Percentiles rank a stretch among this genome's conserved stretches.
phyloP scores from a whole-genome alignment of 345 rosid species.

The Rhodamnia rubescens region DNA sequence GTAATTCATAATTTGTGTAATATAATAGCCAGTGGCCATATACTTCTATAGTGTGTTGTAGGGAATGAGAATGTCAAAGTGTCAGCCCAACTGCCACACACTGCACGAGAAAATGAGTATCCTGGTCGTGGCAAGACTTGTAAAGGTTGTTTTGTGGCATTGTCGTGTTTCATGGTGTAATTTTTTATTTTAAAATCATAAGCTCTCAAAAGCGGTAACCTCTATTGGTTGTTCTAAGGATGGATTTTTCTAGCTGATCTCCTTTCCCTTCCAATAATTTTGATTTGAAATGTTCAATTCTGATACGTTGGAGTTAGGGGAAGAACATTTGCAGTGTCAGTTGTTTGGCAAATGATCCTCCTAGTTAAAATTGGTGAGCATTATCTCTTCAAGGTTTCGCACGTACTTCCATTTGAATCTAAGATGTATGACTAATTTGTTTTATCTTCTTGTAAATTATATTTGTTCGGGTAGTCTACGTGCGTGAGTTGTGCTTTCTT shows the following conservation, averaged over 20 bases:
- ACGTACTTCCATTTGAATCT: not conserved
- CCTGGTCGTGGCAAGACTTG: not conserved
- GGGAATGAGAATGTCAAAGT: not conserved
- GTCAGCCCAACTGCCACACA: not conserved
- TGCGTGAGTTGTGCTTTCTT: not conserved
- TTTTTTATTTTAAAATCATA: not conserved
- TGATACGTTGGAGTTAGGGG: not conserved
- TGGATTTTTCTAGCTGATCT: not conserved
- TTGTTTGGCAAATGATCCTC: not conserved
- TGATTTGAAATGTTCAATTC: not conserved
- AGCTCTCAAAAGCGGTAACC: not conserved
- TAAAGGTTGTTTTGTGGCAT: not conserved
- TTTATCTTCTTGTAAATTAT: not conserved
- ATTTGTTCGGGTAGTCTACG: not conserved
- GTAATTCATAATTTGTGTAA: not conserved
- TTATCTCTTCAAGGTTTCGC: not conserved
- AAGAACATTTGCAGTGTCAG: not conserved
- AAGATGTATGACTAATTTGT: not conserved
- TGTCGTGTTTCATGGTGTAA: not conserved
- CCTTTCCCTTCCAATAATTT: not conserved
- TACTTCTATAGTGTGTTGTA: not conserved
- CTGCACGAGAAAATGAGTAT: not conserved
- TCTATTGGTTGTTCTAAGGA: not conserved
- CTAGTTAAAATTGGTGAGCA: not conserved
- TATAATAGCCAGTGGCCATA: not conserved